These are phyloP conservation scores for Leptodontidium sp. DNA, from an alignment of 2,329 filamentous ascomycete species.

Conservation along the genomic window DNA sequence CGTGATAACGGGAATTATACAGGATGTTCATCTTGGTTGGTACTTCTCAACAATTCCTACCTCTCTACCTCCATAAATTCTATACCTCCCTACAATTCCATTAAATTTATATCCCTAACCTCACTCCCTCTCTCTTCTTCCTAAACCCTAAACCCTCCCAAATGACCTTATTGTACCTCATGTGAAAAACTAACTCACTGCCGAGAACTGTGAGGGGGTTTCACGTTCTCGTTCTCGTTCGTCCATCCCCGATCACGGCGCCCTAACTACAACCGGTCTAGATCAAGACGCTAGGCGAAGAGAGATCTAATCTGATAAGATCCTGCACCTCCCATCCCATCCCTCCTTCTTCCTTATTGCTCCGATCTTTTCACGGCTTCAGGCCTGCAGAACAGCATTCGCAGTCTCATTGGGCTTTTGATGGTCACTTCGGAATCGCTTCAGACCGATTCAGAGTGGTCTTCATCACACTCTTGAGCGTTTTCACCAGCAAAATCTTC, in stretches of 20 bases:
- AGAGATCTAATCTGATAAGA: slow-evolving; percentile 23
- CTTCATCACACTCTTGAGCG: background rate
- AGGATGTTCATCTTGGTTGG: too few relatives aligned
- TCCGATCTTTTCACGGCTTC: slow-evolving; percentile 2
- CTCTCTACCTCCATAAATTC: too few relatives aligned
- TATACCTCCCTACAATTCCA: too few relatives aligned
- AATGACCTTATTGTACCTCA: background rate
- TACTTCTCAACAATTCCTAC: too few relatives aligned
- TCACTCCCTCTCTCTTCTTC: too few relatives aligned
- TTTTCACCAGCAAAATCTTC: slow-evolving; percentile 16
- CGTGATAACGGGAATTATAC: background rate
- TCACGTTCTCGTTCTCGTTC: background rate
- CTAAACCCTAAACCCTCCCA: too few relatives aligned
- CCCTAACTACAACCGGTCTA: background rate
- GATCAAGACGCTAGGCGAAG: background rate
- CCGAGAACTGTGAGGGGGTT: slow-evolving; percentile 1
- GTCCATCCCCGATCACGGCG: slow-evolving; percentile 2
- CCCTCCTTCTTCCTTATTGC: background rate
- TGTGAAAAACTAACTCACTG: slow-evolving; percentile 5
- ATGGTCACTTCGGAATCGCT: slow-evolving; percentile 20
- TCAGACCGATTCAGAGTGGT: background rate
- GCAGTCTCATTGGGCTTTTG: slow-evolving; percentile 14
- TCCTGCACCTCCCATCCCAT: slow-evolving; percentile 5
- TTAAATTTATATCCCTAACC: too few relatives aligned
- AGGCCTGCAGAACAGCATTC: slow-evolving; percentile 14